Percentiles rank a stretch among this genome's conserved stretches.
phyloP scores from a whole-genome alignment of 169 alveolate species.

The Plasmodium vivax region DNA sequence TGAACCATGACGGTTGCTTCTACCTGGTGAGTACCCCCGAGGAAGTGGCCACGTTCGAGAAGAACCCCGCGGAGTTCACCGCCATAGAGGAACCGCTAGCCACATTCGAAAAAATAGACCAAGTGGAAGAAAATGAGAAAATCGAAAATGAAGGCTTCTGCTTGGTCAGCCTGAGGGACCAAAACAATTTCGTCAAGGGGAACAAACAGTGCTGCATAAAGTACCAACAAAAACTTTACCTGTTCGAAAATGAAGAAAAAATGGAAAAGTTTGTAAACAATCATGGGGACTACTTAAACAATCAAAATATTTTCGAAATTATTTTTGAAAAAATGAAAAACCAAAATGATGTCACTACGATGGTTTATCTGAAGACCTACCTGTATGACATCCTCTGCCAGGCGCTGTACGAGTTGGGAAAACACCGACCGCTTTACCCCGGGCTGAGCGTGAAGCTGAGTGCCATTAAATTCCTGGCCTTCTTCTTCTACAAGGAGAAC shows the following conservation, averaged over 20 bases:
- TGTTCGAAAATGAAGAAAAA: slow-evolving; percentile 44
- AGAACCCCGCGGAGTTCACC: slow-evolving; percentile 20
- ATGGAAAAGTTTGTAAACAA: slow-evolving; percentile 42
- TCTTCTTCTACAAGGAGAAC: slow-evolving; percentile 66
- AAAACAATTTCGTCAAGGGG: slow-evolving; percentile 48
- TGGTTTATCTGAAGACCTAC: slow-evolving; percentile 61
- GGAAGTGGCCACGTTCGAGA: slow-evolving; percentile 33
- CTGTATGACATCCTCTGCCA: slow-evolving; percentile 64
- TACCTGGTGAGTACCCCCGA: slow-evolving; percentile 37
- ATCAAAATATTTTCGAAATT: slow-evolving; percentile 54
- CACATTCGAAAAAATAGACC: slow-evolving; percentile 32
- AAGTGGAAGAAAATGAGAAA: neutral
- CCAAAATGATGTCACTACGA: slow-evolving; percentile 56
- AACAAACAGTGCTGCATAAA: slow-evolving; percentile 44
- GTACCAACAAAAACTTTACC: slow-evolving; percentile 45
- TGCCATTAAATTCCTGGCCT: slow-evolving; percentile 68
- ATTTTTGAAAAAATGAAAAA: slow-evolving; percentile 48
- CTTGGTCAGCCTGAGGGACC: slow-evolving; percentile 48
- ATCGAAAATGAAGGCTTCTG: slow-evolving; percentile 72
- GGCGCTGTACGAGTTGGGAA: slow-evolving; percentile 44
- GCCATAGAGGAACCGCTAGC: slow-evolving; percentile 19
- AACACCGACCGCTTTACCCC: slow-evolving; percentile 58
- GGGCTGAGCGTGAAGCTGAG: slow-evolving; percentile 44
- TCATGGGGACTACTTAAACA: slow-evolving; percentile 30
- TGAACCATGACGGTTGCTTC: slow-evolving; percentile 20